Conservation (phyloP, 768 basidiomycete species). For the Tylopilus sp. region DNA sequence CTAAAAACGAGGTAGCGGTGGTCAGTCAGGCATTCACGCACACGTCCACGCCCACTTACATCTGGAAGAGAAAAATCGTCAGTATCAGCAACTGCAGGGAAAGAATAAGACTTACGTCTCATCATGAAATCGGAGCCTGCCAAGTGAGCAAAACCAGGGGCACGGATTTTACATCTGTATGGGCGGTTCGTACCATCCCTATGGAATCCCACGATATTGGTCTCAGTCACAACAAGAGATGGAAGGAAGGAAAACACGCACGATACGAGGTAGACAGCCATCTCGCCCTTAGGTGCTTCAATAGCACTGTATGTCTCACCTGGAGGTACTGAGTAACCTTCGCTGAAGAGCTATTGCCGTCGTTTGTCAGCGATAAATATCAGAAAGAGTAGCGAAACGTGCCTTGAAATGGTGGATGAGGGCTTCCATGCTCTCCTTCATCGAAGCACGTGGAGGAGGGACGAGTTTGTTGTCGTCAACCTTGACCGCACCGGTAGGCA, state of each 20-base stretch:
- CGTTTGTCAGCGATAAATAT: not conserved
- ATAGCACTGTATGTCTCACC: constrained; percentile 97
- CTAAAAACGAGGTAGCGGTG: constrained; percentile 40
- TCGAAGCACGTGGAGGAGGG: constrained; percentile 91
- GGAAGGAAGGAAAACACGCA: constrained; percentile 36
- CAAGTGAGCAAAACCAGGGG: constrained; percentile 93
- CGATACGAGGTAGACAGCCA: constrained; percentile 98
- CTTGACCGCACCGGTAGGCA: constrained; percentile 88
- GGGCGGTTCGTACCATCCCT: constrained; percentile 95
- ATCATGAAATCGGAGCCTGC: constrained; percentile 98
- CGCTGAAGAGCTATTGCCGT: constrained; percentile 74
- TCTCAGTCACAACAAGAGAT: not conserved
- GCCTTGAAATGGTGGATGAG: constrained; percentile 99
- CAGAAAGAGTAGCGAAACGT: not conserved
- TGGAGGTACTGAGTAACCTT: constrained; percentile 95
- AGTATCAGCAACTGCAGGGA: not conserved
- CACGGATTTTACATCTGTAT: constrained; percentile 96
- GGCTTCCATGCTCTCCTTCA: constrained; percentile 99
- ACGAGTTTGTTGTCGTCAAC: constrained; percentile 98
- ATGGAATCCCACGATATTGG: not conserved
- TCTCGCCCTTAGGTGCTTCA: constrained; percentile 98
- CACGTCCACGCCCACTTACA: constrained; percentile 26
- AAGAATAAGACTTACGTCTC: constrained; percentile 59
- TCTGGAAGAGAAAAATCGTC: constrained; percentile 25
- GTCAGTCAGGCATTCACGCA: constrained; percentile 10